Conservation (phyloP, 306 rosid species). For the Quercus cerris region DNA sequence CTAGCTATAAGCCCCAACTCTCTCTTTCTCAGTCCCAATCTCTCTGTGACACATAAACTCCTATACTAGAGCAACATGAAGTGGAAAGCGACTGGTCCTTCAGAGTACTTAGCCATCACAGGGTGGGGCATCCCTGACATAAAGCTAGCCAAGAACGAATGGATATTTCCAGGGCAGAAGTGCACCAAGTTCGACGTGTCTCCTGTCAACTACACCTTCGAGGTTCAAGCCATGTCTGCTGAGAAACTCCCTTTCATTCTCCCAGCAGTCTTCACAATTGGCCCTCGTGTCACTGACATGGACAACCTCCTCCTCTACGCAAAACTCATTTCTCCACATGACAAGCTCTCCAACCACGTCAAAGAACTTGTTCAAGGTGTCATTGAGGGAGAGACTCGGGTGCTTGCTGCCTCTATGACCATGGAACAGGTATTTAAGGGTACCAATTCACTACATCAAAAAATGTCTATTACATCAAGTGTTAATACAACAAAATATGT, state of each 20-base stretch:
- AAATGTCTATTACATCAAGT: too few relatives aligned
- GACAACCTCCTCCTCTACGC: constrained; percentile 45
- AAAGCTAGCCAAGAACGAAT: constrained; percentile 46
- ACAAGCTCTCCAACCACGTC: constrained; percentile 47
- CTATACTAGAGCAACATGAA: too few relatives aligned
- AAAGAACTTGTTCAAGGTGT: constrained; percentile 55
- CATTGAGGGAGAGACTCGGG: constrained; percentile 71
- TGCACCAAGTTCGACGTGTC: constrained; percentile 47
- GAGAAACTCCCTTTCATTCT: constrained; percentile 68
- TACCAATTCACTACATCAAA: not conserved
- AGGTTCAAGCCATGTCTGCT: constrained; percentile 74
- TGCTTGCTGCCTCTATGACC: constrained; percentile 63
- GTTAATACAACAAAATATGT: too few relatives aligned
- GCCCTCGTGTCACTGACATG: constrained; percentile 40
- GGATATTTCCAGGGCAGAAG: constrained; percentile 42
- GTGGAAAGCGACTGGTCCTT: too few relatives aligned
- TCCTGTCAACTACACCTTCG: constrained; percentile 69
- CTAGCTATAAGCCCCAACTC: too few relatives aligned
- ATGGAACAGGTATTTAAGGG: constrained; percentile 34
- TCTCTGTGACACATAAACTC: too few relatives aligned
- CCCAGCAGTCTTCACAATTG: constrained; percentile 65
- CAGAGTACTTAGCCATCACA: too few relatives aligned
- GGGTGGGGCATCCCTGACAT: too few relatives aligned
- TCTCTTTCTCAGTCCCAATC: too few relatives aligned
- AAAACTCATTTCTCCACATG: constrained; percentile 24